Percentiles rank a stretch among this genome's conserved stretches.
Evolutionary conservation across 2,329 filamentous ascomycete genomes (phyloP).

Genomic region (Talaromyces sp.): DNA sequence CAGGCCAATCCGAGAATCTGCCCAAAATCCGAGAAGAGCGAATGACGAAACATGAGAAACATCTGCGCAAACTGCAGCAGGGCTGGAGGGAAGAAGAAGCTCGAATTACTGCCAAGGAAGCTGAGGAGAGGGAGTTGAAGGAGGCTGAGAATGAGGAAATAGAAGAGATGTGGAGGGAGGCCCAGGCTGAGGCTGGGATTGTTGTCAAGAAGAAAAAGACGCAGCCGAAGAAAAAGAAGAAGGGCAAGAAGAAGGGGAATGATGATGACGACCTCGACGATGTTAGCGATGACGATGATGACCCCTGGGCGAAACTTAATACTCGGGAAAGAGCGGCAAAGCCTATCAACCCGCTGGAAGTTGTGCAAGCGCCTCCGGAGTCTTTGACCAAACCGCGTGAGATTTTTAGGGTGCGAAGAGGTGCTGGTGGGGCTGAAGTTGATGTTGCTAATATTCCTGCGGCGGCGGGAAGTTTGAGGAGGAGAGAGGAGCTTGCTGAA

Average conservation of each 20-base stretch:
- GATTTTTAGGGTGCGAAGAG: conserved; percentile 64
- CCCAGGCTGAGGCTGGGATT: conserved; percentile 55
- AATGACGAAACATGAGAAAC: conserved; percentile 79
- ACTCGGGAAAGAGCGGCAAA: conserved; percentile 49
- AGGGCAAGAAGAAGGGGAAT: conserved; percentile 44
- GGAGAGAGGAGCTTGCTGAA: conserved; percentile 69
- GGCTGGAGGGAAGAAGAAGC: conserved; percentile 58
- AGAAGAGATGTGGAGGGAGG: conserved; percentile 65
- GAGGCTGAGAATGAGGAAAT: conserved; percentile 69
- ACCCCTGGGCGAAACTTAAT: conserved; percentile 76
- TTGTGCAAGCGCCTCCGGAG: conserved; percentile 76
- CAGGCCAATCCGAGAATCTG: conserved; percentile 24
- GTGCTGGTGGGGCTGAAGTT: conserved; percentile 64
- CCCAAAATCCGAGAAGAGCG: conserved; percentile 53
- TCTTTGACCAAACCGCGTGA: conserved; percentile 60
- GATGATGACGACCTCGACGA: conserved; percentile 33
- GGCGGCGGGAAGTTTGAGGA: conserved; percentile 66
- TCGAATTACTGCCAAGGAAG: conserved; percentile 67
- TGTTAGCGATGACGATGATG: conserved; percentile 59
- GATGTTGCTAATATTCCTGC: conserved; percentile 69
- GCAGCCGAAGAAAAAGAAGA: conserved; percentile 40
- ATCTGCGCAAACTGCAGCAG: conserved; percentile 62
- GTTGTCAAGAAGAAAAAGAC: conserved; percentile 51
- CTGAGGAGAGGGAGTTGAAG: conserved; percentile 75
- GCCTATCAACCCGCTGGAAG: conserved; percentile 43